These are phyloP conservation scores for Insectozyma bohioensis DNA, from an alignment of 1,139 yeast genomes.

Conservation along the genomic window DNA sequence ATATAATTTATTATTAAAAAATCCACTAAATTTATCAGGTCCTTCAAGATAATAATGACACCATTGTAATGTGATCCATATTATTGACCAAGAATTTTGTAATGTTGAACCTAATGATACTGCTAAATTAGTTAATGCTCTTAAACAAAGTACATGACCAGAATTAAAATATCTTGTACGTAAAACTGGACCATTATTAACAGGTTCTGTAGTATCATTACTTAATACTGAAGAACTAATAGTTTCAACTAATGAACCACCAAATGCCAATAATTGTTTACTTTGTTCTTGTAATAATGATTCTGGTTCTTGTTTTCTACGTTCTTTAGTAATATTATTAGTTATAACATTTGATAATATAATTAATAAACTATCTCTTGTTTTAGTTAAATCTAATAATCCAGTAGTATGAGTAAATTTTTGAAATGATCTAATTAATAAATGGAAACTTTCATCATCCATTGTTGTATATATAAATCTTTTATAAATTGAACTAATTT, in stretches of 20 bases:
- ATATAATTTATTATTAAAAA: conserved; percentile 17
- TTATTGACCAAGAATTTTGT: conserved; percentile 64
- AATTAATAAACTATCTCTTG: conserved; percentile 61
- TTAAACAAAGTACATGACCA: conserved; percentile 69
- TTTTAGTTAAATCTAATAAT: conserved; percentile 52
- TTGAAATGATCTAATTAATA: conserved; percentile 69
- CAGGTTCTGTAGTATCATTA: neutral
- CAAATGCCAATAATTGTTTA: conserved; percentile 46
- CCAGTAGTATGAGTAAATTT: conserved; percentile 83
- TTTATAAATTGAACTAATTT: conserved; percentile 47
- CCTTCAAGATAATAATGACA: conserved; percentile 62
- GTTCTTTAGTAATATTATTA: conserved; percentile 33
- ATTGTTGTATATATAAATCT: conserved; percentile 61
- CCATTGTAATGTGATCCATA: conserved; percentile 78
- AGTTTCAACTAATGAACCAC: conserved; percentile 64
- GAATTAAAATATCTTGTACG: conserved; percentile 50
- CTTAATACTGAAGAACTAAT: conserved; percentile 30
- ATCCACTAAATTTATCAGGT: conserved; percentile 46
- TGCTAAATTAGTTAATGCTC: conserved; percentile 77
- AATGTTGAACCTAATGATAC: conserved; percentile 75
- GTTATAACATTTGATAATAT: conserved; percentile 58
- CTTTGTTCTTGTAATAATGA: conserved; percentile 23
- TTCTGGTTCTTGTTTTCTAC: conserved; percentile 3
- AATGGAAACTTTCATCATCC: conserved; percentile 67
- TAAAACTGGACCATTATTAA: conserved; percentile 6